Base-by-base conservation (phyloP, 371 early-diverging fungal species). In the Batkoa obscura region DNA sequence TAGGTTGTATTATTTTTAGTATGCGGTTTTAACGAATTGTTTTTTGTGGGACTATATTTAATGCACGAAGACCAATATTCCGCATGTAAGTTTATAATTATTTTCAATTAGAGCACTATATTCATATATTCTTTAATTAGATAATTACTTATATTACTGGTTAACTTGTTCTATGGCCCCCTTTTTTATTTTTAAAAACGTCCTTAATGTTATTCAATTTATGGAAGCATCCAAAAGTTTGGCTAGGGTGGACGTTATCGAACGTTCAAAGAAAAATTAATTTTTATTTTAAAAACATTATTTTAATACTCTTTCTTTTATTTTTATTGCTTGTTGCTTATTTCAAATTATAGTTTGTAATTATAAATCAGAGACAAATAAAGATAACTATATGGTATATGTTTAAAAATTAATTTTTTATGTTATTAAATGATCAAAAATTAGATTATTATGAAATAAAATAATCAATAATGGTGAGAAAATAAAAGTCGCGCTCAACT, bases 21-120 rank as follows among this genome's bases (percentile, higher is more conserved):
- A 63, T 95, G 96, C 68, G 84, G 84, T 52, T 84, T 85, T 42
- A 89, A 93, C 65, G 89, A 94, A 68, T 68, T 86, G 1, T 89
- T 86, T 61, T 94, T 87, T 71, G 81, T 94, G 13, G 66, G 75
- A 32, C 68, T 88, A 57, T 95, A 94, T 67, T 67, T 88, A n/a
- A 63, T 13, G 43, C 39, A 55, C 15, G 53, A 12, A 34, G 38
- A 37, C 15, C 35, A 3, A 6, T 4, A n/a, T 6, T 53, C n/a
- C 39, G 38, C 5, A 53, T 12, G 53, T 53, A 53, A 43, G 34
- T 12, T 43, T 10, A 15, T 54, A 41, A 38, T 43, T 30, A 33
- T 33, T 9, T 33, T 8, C 6, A 33, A 5, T 5, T 57, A 57
- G 31, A 10, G 9, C 5, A 17, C 17, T n/a, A 13, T 10, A 48